Evolutionary conservation across 106 monocot species (phyloP).

Genomic region (Ottelia alismoides): DNA sequence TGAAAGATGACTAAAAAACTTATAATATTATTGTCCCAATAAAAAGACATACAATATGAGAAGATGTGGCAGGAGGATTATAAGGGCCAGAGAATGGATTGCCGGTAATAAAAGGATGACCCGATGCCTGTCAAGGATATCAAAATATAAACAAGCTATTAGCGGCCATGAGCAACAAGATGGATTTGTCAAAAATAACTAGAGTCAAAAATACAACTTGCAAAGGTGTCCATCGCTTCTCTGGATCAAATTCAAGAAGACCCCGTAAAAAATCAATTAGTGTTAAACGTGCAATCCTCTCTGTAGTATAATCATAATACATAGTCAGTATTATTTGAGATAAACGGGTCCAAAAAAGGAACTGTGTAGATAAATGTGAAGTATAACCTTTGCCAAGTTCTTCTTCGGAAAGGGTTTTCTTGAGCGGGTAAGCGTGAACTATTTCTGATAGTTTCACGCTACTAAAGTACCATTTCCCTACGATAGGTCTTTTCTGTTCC

Average conservation of each 20-base stretch:
- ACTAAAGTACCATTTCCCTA: slow-evolving; percentile 85
- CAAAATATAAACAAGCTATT: neutral
- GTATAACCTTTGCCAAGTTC: slow-evolving; percentile 75
- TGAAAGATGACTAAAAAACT: no score
- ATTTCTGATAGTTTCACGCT: slow-evolving; percentile 68
- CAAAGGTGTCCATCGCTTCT: slow-evolving; percentile 89
- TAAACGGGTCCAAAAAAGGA: no score
- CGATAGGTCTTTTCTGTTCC: slow-evolving; percentile 49
- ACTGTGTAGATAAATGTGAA: neutral
- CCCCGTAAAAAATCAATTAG: slow-evolving; percentile 91
- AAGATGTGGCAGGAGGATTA: slow-evolving; percentile 54
- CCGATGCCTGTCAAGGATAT: slow-evolving; percentile 50
- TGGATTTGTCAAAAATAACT: neutral
- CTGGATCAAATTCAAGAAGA: slow-evolving; percentile 89
- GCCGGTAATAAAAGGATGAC: slow-evolving; percentile 96
- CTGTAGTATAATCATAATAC: slow-evolving; percentile 22
- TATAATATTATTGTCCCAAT: no score
- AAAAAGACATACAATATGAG: slow-evolving; percentile 66
- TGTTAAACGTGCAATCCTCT: slow-evolving; percentile 48
- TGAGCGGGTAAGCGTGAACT: slow-evolving; percentile 66
- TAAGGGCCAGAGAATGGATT: slow-evolving; percentile 71
- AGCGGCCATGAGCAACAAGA: neutral
- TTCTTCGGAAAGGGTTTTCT: slow-evolving; percentile 57
- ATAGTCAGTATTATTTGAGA: no score
- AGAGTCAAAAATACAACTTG: slow-evolving; percentile 42